Evolutionary conservation across 2,329 filamentous ascomycete genomes (phyloP), one percentile per base, ranked within the genome.

Genomic region (Elsinoe arachidis): DNA sequence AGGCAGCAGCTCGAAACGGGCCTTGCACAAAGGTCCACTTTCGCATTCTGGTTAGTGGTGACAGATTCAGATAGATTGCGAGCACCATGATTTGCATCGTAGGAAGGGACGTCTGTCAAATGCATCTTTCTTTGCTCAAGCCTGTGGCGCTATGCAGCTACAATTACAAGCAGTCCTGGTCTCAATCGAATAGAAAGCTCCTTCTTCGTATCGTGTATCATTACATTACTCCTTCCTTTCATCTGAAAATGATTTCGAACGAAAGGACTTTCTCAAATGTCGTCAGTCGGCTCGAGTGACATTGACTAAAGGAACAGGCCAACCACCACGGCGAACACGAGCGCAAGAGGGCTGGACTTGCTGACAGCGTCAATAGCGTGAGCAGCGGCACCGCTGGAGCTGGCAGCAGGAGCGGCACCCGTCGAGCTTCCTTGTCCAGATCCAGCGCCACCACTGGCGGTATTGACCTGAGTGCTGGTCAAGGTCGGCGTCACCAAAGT

Each of bases 271-370:
- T 5, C 7, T 30, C 26, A 30, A 30, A 26, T 26, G 6, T 3
- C 6, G 3, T 26, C 23, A 26, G 23, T 26, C 23, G 23, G 23
- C 23, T 30, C 26, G 9, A 5, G 3, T 5, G 26, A 9, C 7
- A 30, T 30, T 9, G 2, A 12, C 33, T 49, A 66, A 66, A 71
- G 74, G 47, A 69, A 68, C 58, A 75, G 68, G 34, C 71, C 73
- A 57, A 70, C 73, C 17, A 71, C 65, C 54, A 69, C 72, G 57
- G 73, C 68, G 57, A 74, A 64, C 59, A 74, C 66, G 54, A 75
- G 64, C 35, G 72, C 69, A 38, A 75, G 51, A 15, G 70, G 70
- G 65, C 69, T 72, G 19, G 58, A 55, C n/a, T 55, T 49, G 43
- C 54, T 56, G 41, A 56, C 41, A 17, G 54, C 54, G 43, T 46